Base-by-base conservation (phyloP, 331 rosid species). In the Rhamnella rubrinervis region DNA sequence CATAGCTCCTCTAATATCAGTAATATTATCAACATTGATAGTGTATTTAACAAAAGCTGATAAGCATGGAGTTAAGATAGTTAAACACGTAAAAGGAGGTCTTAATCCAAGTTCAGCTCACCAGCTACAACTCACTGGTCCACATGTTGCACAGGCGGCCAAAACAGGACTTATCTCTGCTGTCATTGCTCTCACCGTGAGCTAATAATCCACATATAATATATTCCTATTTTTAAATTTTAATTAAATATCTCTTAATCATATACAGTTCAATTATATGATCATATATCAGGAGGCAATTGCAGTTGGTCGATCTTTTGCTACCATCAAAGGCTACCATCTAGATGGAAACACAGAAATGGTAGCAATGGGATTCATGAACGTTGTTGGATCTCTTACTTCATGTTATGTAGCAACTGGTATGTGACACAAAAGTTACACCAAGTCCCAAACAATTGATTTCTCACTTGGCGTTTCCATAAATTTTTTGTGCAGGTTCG, bases 291-390 rank as follows among this genome's bases (percentile, higher is more conserved):
- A 82, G 86, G 86, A 82, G 67, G 86, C 86, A 9, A 63, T 82
- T 6, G 86, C 86, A 0, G 86, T 82, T 1, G 86, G 86, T 28
- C 75, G 86, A 67, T 82, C 86, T 1, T 82, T 82, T 17, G 81
- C 86, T 40, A 63, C 84, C 20, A 75, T 82, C 44, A 82, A 75
- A 58, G 86, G 86, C 15, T 78, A 82, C 74, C 80, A 64, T 70
- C 80, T 82, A 53, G 86, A 82, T 72, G 86, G 86, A n/a, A 78
- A 82, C 76, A 78, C 67, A 51, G 86, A 82, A 66, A 82, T 82
- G 86, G 17, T 82, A 26, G 86, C 84, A 55, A 82, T 82, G 71
- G 86, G 86, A 15, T 75, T 71, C 72, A 82, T 78, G 83, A 82
- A 82, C 76, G 59, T 82, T 47, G 80, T 62, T 20, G 86, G 86